These are phyloP conservation scores for Umbilicaria muhlenbergii DNA, from an alignment of 495 filamentous ascomycete species.

Conservation along the genomic window DNA sequence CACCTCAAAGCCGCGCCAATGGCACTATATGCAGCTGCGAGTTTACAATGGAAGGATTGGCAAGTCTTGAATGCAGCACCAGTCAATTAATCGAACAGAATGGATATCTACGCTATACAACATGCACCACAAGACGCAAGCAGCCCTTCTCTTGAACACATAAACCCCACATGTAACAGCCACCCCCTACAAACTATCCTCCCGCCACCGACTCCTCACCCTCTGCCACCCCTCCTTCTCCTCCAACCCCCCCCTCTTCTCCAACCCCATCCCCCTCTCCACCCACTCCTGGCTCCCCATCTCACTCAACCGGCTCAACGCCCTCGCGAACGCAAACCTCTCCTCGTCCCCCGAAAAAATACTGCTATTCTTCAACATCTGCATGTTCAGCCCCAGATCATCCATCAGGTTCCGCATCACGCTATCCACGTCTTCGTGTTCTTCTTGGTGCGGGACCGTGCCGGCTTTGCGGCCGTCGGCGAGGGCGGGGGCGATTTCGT, in stretches of 20 bases:
- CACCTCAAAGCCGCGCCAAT: too few species aligned
- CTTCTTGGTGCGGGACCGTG: conserved; percentile 16
- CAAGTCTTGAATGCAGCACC: too few species aligned
- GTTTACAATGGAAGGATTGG: too few species aligned
- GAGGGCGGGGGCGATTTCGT: conserved; percentile 43
- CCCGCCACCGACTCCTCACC: conserved; percentile 49
- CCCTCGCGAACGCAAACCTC: conserved; percentile 86
- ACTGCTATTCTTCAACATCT: conserved; percentile 66
- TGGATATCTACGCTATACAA: too few species aligned
- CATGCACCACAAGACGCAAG: too few species aligned
- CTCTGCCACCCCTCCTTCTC: conserved; percentile 52
- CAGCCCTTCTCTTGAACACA: too few species aligned
- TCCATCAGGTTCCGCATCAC: conserved; percentile 88
- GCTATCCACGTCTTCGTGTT: conserved; percentile 52
- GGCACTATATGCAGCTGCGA: too few species aligned
- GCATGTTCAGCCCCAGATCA: conserved; percentile 75
- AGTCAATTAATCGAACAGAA: too few species aligned
- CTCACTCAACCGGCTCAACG: conserved; percentile 67
- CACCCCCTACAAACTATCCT: conserved; percentile 48
- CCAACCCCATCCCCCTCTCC: conserved; percentile 63
- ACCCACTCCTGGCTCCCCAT: conserved; percentile 96
- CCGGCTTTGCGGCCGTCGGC: conserved; percentile 19
- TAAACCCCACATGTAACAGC: too few species aligned
- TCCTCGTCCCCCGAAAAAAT: conserved; percentile 95
- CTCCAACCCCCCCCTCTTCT: conserved; percentile 37